Conservation (phyloP, 371 early-diverging fungal genomes). For the Haplosporangium sp. region DNA sequence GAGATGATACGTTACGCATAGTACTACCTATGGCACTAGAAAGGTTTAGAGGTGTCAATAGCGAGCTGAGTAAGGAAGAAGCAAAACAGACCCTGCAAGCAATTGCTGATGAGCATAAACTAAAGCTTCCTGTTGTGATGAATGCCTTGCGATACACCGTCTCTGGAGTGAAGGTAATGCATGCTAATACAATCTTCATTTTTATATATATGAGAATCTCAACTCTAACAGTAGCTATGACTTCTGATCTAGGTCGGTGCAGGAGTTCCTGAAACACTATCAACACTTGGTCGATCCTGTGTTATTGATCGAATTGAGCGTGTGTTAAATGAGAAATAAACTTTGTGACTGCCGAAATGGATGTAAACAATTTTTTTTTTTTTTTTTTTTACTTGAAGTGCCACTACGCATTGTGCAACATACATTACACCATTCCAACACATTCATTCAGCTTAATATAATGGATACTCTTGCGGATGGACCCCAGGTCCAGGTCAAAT, state of each 20-base stretch:
- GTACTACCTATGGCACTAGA: slow-evolving; percentile 43
- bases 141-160: slow-evolving; percentile 72
- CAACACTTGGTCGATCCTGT: slow-evolving; percentile 61
- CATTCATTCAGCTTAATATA: slow-evolving; percentile 1
- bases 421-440: slow-evolving; percentile 7
- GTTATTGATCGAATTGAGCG: slow-evolving; percentile 55
- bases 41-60: slow-evolving; percentile 37
- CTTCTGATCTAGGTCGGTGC: slow-evolving; percentile 62
- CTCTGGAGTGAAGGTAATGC: slow-evolving; percentile 66
- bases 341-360: slow-evolving; percentile 13
- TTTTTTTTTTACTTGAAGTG: slow-evolving; percentile 14
- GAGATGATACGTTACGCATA: slow-evolving; percentile 58
- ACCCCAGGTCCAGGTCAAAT: slow-evolving; percentile 89
- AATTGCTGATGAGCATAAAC: slow-evolving; percentile 52
- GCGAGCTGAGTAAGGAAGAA: slow-evolving; percentile 21
- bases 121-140: slow-evolving; percentile 67
- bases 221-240: no score
- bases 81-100: slow-evolving; percentile 25
- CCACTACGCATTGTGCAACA: neutral
- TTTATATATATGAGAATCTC: no score
- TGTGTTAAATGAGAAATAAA: neutral
- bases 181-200: no score
- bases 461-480: slow-evolving; percentile 56
- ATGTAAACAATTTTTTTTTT: slow-evolving; percentile 25
- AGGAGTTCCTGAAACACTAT: slow-evolving; percentile 69